These are phyloP conservation scores for Penicillium simplicissimum DNA, from an alignment of 495 filamentous ascomycete genomes.

Conservation along the genomic window DNA sequence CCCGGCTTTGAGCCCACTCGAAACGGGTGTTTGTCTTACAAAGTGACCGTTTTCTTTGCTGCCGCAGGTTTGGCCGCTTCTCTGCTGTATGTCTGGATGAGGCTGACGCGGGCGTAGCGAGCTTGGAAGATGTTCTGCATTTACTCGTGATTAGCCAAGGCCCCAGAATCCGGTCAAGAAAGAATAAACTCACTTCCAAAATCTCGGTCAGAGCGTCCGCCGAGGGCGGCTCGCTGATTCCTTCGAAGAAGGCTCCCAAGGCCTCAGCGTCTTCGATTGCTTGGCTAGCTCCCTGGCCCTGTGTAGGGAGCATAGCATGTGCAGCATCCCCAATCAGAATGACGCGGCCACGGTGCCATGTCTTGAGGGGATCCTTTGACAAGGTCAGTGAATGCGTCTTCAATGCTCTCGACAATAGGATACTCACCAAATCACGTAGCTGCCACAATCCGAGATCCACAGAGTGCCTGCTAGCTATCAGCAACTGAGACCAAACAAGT, in stretches of 20 bases:
- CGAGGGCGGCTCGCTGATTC: conserved; percentile 7
- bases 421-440: conserved; percentile 38
- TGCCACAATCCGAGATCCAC: conserved; percentile 39
- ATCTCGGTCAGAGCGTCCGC: not conserved
- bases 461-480: conserved; percentile 17
- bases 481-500: not conserved
- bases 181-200: conserved; percentile 8
- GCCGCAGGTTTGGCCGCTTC: conserved; percentile 39
- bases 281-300: conserved; percentile 42
- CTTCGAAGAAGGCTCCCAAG: conserved; percentile 29
- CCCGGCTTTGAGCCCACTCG: not conserved
- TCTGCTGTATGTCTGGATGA: conserved; percentile 33
- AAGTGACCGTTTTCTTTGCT: conserved; percentile 29
- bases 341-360: conserved; percentile 37
- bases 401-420: not conserved
- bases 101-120: conserved; percentile 23
- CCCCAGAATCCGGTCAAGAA: not conserved
- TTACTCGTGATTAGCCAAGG: not conserved
- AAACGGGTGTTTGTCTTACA: conserved; percentile 18
- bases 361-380: conserved; percentile 32
- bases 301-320: conserved; percentile 45
- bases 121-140: conserved; percentile 24
- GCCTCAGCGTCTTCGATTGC: conserved; percentile 44
- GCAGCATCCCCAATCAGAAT: conserved; percentile 50
- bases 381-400: not conserved